These are phyloP conservation scores for Globisporangium radiosum DNA, from an alignment of 352 stramenopile genomes.

Conservation along the genomic window DNA sequence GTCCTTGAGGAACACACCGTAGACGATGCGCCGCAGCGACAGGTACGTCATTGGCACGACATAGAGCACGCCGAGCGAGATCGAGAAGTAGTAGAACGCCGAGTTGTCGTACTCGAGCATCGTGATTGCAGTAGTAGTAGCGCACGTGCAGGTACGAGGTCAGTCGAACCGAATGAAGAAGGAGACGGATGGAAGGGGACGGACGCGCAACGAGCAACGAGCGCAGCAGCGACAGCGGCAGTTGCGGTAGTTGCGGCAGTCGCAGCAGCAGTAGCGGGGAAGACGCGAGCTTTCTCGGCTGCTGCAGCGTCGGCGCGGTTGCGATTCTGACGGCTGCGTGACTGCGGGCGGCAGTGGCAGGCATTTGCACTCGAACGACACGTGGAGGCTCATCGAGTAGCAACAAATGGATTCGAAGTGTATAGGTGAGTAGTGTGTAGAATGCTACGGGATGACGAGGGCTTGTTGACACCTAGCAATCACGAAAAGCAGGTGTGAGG, in stretches of 20 bases:
- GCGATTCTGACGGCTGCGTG: slow-evolving; percentile 15
- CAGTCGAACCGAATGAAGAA: too few relatives aligned
- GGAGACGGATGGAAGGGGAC: not conserved
- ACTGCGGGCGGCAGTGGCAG: too few relatives aligned
- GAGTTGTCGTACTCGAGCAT: slow-evolving; percentile 99
- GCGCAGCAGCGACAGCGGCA: not conserved
- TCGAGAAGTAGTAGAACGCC: slow-evolving; percentile 98
- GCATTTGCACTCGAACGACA: too few relatives aligned
- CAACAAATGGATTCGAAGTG: too few relatives aligned
- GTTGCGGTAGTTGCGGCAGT: not conserved
- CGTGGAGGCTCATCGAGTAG: too few relatives aligned
- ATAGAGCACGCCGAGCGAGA: slow-evolving; percentile 96
- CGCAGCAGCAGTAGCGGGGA: too few relatives aligned
- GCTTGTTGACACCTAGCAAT: too few relatives aligned
- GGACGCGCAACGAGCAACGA: not conserved
- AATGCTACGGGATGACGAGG: too few relatives aligned
- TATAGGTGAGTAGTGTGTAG: too few relatives aligned
- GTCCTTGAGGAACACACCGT: slow-evolving; percentile 88
- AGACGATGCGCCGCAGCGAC: slow-evolving; percentile 72
- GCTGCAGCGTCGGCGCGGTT: too few relatives aligned
- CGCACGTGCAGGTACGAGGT: not conserved
- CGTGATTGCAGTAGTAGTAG: not conserved
- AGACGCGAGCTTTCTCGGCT: slow-evolving; percentile 3
- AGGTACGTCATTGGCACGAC: slow-evolving; percentile 94
- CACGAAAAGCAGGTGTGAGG: too few relatives aligned